Evolutionary conservation across 2,329 filamentous ascomycete genomes (phyloP), one percentile per base, ranked within the genome.

Genomic region (Epichloe sylvatica): DNA sequence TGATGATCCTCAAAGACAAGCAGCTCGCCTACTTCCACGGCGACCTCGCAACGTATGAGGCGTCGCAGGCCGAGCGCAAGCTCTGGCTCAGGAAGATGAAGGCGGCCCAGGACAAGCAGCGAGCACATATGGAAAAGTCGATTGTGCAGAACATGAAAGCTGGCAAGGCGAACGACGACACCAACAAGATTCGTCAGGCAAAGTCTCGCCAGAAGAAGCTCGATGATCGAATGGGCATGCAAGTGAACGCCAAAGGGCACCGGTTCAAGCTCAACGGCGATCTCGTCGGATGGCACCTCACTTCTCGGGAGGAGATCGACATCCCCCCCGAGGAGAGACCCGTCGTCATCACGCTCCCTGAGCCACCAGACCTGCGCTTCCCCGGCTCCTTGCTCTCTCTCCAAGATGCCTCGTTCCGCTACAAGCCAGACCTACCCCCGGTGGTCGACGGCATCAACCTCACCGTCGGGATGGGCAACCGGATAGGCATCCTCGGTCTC

Each of bases 171-270:
- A 83, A 82, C 25, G 85, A 87, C 33, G 87, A 94, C 59, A 83
- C 89, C 57, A 91, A 91, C 61, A 90, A 89, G 62, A 72, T 94
- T 3, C 80, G 85, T n/a, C 85, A 90, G 69, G 87, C 86, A 4
- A 90, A 89, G 54, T 86, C 83, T 4, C 75, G 86, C 1, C 85
- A 90, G 67, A 91, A 89, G 70, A 90, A 88, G 62, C 73, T 94
- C 1, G 86, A 94, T 50, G 83, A 92, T 49, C 74, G 86, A 5
- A 85, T 81, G 79, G 88, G 87, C 0, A 64, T 94, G 57, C 76
- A 90, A 59, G 82, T 87, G 39, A 84, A 71, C 54, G 77, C 80
- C 6, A 82, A 75, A 47, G 88, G 88, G 1, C 78, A 78, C 5
- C 72, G 84, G 2, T 94, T 94, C 72, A 91, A 91, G 66, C 72